Evolutionary conservation across 75 land plant species (phyloP), one percentile per base, ranked within the genome.

Genomic region (Ceratopteris richardii): DNA sequence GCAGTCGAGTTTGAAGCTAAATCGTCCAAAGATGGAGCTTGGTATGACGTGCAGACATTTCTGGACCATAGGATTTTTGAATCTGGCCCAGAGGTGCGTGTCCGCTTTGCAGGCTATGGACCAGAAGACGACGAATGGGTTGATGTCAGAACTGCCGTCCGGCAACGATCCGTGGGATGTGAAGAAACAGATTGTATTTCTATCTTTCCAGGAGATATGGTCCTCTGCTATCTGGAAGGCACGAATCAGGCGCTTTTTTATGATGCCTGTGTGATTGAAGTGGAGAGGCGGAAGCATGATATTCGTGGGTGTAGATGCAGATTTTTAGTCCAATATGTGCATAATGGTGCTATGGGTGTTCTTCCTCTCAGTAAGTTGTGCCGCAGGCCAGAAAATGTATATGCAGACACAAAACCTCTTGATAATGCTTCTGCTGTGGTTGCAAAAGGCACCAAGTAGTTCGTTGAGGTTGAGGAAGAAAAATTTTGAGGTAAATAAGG

Each of bases 81-180:
- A 21, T 62, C 74, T 43, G 87, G 87, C 19, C 61, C 69, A 60
- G 98, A 92, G 73, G 98, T 88, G 44, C 63, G 76, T 17, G 90
- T 92, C 57, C 64, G 95, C 19, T 88, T 88, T 74, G 51, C 90
- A 29, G 98, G 98, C 5, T 88, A 88, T 88, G 95, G 98, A 51
- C 46, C 89, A 5, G 98, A 88, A 62, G 98, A 92, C 54, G 98
- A 92, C 69, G 98, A 92, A 58, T 92, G 98, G 97, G 66, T 92
- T 44, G 77, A 82, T 59, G 80, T 92, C 25, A 44, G 59, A 44
- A 85, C 50, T 57, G 72, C 77, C 55, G 80, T 92, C 12, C 84
- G 98, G 18, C 98, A 82, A 52, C 76, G 98, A 0, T 92, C 98
- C 19, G 82, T 92, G 17, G 95, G 95, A 1, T 92, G 98, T 75